Conservation (phyloP, 164 flowering plant species). For the Aristolochia contorta region DNA sequence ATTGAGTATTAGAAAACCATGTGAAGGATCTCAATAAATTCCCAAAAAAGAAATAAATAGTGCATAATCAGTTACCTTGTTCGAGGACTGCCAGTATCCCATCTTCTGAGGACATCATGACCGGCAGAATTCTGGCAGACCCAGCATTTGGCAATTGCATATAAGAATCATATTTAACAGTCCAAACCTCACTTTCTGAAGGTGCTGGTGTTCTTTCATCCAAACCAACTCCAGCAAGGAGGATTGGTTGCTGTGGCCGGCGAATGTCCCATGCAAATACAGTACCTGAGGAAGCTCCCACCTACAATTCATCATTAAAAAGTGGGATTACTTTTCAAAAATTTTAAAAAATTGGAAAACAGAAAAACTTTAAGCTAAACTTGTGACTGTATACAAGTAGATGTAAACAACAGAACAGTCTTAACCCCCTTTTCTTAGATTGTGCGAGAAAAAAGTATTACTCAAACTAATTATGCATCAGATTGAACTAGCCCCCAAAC, state of each 20-base stretch:
- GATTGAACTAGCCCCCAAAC: too few relatives aligned
- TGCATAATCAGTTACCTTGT: conserved; percentile 37
- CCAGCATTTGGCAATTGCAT: conserved; percentile 33
- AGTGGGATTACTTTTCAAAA: neutral
- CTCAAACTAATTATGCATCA: too few relatives aligned
- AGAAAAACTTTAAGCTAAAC: neutral
- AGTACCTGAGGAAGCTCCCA: conserved; percentile 87
- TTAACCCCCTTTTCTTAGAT: too few relatives aligned
- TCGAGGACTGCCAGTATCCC: conserved; percentile 76
- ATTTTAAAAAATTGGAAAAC: neutral
- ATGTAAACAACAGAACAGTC: too few relatives aligned
- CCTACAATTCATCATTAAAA: conserved; percentile 32
- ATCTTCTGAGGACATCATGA: conserved; percentile 88
- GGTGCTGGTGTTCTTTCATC: conserved; percentile 22
- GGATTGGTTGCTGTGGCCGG: conserved; percentile 55
- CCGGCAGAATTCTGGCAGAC: conserved; percentile 45
- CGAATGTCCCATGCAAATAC: conserved; percentile 96
- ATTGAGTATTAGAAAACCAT: too few relatives aligned
- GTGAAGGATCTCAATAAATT: too few relatives aligned
- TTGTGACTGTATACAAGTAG: too few relatives aligned
- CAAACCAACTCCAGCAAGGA: conserved; percentile 46
- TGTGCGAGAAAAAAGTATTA: too few relatives aligned
- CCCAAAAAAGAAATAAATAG: too few relatives aligned
- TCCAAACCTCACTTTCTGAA: conserved; percentile 87
- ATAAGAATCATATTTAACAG: conserved; percentile 68